These are phyloP conservation scores for Neurospora sp. DNA, from an alignment of 495 filamentous ascomycete genomes.

Conservation along the genomic window DNA sequence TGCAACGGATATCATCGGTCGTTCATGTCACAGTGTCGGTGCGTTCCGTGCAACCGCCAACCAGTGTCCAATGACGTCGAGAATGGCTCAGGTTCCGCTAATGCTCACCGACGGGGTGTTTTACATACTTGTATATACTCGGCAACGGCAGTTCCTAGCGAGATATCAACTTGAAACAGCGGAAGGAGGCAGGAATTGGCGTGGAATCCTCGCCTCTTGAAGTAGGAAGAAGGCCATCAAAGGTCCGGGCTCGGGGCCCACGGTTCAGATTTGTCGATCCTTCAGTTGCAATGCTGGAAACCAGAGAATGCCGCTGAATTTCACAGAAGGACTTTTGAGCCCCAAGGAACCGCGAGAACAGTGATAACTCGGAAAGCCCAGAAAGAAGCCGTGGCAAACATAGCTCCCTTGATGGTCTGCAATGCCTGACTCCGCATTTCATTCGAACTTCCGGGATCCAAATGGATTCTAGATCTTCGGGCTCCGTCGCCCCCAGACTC, in stretches of 20 bases:
- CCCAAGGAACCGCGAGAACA: neutral
- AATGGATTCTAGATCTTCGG: neutral
- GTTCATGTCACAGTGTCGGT: neutral
- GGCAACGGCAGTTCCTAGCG: neutral
- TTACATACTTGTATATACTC: neutral
- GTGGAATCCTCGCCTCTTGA: neutral
- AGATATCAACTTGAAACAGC: neutral
- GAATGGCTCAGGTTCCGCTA: neutral
- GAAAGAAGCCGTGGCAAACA: neutral
- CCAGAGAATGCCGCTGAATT: neutral
- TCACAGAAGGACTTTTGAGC: neutral
- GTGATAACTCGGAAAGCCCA: neutral
- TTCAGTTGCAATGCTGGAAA: neutral
- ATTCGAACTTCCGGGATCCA: neutral
- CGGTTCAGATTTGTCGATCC: too few relatives aligned
- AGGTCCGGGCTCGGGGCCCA: too few relatives aligned
- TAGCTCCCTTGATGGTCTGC: neutral
- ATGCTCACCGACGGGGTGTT: neutral
- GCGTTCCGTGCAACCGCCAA: neutral
- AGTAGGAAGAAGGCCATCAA: neutral
- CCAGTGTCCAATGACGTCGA: neutral
- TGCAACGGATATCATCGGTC: neutral
- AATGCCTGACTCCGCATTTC: neutral
- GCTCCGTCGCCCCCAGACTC: neutral
- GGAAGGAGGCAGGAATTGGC: neutral